Conservation (phyloP, 2,329 filamentous ascomycete genomes). For the Ilyonectria mors-panacis region DNA sequence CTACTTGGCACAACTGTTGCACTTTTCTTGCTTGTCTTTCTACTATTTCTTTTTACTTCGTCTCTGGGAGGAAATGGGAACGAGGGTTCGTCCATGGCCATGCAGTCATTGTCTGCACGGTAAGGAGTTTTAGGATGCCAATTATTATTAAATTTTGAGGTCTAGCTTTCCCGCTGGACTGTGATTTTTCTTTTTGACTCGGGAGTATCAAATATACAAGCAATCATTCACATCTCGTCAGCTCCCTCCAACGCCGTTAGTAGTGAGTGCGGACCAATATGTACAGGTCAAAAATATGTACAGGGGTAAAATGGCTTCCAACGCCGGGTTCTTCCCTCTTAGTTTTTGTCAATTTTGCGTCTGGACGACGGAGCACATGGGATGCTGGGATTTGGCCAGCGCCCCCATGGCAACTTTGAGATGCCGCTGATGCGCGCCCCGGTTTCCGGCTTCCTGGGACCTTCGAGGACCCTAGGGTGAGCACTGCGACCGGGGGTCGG, state of each 20-base stretch:
- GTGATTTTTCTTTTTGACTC: constrained; percentile 27
- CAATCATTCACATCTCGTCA: constrained; percentile 35
- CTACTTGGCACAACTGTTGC: constrained; percentile 42
- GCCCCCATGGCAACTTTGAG: neutral
- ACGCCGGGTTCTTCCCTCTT: constrained; percentile 3
- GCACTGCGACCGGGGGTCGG: neutral
- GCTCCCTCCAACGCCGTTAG: constrained; percentile 35
- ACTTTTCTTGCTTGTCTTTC: constrained; percentile 31
- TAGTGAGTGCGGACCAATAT: constrained; percentile 36
- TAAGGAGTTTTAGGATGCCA: constrained; percentile 41
- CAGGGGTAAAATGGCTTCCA: constrained; percentile 16
- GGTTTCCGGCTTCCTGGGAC: neutral
- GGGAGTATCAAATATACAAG: constrained; percentile 40
- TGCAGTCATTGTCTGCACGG: constrained; percentile 33
- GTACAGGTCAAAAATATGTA: constrained; percentile 40
- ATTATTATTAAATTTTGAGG: constrained; percentile 39
- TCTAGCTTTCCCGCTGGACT: constrained; percentile 17
- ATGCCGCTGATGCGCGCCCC: neutral
- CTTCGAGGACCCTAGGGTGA: neutral
- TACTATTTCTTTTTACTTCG: constrained; percentile 24
- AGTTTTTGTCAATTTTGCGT: neutral
- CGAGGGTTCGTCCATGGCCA: neutral
- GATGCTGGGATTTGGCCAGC: neutral
- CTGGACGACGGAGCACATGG: neutral
- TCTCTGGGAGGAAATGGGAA: constrained; percentile 15